phyloP scores from a whole-genome alignment of 257 asterid genomes.

The Solanum chaucha region DNA sequence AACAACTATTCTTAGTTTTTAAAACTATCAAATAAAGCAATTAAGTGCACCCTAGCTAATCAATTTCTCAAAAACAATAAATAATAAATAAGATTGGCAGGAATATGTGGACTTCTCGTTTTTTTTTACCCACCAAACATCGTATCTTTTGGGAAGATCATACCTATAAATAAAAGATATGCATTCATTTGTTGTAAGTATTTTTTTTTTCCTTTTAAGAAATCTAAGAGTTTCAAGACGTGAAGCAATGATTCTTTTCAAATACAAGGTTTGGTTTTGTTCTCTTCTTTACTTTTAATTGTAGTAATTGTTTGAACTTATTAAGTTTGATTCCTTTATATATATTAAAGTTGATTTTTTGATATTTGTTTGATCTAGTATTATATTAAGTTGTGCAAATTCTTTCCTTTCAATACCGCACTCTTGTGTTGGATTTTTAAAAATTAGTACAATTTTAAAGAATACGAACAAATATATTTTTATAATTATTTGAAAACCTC shows the following conservation, averaged over 20 bases:
- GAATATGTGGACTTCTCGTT: not conserved
- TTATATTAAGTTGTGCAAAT: not conserved
- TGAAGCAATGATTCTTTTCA: not conserved
- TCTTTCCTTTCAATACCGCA: not conserved
- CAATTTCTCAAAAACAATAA: not conserved
- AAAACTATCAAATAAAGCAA: no score
- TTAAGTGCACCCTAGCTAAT: no score
- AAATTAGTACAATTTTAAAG: not conserved
- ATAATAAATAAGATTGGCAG: no score
- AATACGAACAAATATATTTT: not conserved
- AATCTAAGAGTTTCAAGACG: not conserved
- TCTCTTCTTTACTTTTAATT: not conserved
- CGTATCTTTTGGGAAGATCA: not conserved
- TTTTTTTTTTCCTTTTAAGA: not conserved
- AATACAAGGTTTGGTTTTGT: not conserved
- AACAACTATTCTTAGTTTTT: no score
- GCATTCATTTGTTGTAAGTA: not conserved
- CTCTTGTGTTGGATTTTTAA: not conserved
- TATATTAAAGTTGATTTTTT: no score
- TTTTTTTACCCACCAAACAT: not conserved
- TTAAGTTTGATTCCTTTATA: no score
- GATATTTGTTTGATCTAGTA: not conserved
- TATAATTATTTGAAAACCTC: not conserved
- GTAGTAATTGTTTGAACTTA: not conserved
- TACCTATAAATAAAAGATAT: no score